Base-by-base conservation (phyloP, 805 yeast genomes). In the Cyberlindnera petersonii region DNA sequence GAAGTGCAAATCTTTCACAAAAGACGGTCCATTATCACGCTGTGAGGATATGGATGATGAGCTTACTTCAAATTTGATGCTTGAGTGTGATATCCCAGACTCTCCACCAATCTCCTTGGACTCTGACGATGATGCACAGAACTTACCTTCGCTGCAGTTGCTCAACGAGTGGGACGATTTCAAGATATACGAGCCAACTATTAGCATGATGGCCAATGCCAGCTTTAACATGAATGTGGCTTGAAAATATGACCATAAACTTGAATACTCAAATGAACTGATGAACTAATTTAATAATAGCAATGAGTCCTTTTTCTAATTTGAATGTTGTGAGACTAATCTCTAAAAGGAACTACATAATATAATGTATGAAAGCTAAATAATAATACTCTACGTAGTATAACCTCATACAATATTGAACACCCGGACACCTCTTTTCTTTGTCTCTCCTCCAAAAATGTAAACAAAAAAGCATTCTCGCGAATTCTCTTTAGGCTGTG, bases 1-100 rank as follows among this genome's bases (percentile, higher is more conserved):
- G 9, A 32, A 35, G 3, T 50, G 56, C 27, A 24, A 33, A 5
- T 31, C 43, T 6, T 53, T 55, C 32, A 53, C 59, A 9, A 43
- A 35, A 5, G 20, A 33, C 4, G 56, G 58, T 5, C 48, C 53
- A 24, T 35, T 53, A 37, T 36, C 51, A 1, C 38, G 37, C 9
- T 42, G 49, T 30, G 49, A 48, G 6, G 35, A 37, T 14, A 23
- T 31, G 29, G 42, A 44, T 5, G 27, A 22, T 22, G 16, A 32
- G 8, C 26, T 31, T 14, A 17, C 33, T 5, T 32, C 10, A 9
- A 39, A 38, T 3, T 24, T 24, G 9, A 32, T 21, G 26, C 14
- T 32, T 19, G 40, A 38, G 11, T 43, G 50, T 34, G 43, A 34
- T 4, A 41, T 43, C 9, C 47, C 47, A 9, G 41, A 37, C 6